Base-by-base conservation (phyloP, 2,329 filamentous ascomycete genomes). In the Orbilia quercus region DNA sequence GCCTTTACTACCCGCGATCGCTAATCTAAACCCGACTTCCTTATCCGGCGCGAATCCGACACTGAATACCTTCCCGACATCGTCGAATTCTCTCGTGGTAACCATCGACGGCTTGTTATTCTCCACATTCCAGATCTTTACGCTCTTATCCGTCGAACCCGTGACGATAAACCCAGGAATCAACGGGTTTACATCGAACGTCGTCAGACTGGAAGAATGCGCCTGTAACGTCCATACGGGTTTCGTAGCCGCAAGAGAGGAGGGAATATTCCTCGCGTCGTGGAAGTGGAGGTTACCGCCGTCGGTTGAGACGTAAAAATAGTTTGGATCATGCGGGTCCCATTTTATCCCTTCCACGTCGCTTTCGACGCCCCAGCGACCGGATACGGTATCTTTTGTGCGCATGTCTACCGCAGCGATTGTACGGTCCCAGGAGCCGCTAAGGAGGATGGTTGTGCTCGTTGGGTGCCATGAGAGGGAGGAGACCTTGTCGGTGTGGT, bases 331-430 rank as follows among this genome's bases (percentile, higher is more conserved):
- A 80, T 98, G 94, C 14, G 92, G 90, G 82, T 99, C 91, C 94
- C 95, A 99, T 77, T 88, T 86, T 38, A 98, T 88, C 75, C 88
- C 90, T 84, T 99, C 95, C 42, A 99, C 92, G 79, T 99, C 95
- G 80, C 91, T 92, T 82, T 97, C 94, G 1, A 98, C 94, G 25
- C 91, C 91, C 91, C 95, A 98, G 78, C 91, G 87, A 11, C 92
- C 89, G 20, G 65, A 63, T 20, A 85, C 88, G 48, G 91, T 89
- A 62, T 93, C 91, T 12, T 94, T 92, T 20, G 94, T 91, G 76
- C 95, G 88, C 94, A 99, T 97, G 80, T 99, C 95, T 1, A 92
- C 91, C n/a, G 91, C 92, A 7, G 96, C 91, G 7, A 96, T 86
- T 1, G 93, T 98, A 76, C 92, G 89, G 81, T 99, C 95, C 82